Base-by-base conservation (phyloP, 805 yeast species). In the Candida qinlingensis region DNA sequence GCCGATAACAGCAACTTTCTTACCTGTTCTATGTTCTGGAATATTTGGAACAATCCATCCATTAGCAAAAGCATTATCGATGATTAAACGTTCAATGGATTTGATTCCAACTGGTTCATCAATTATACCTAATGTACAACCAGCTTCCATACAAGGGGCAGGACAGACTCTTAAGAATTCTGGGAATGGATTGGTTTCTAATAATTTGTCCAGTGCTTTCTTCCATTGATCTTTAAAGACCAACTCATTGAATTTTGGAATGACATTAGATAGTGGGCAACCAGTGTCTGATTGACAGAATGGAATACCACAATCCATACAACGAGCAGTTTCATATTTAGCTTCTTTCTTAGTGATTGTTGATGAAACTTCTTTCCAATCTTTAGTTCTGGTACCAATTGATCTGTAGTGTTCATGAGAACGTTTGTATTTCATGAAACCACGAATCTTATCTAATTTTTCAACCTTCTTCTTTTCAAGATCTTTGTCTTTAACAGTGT, bases 271-370 rank as follows among this genome's bases (percentile, higher is more conserved):
- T 57, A 92, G 86, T 46, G 99, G 99, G 74, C 99, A 92, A 51
- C 99, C 99, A 40, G 96, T 87, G 68, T 92, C 98, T 42, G 96
- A 85, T 63, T 92, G 95, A 76, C 99, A 92, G 81, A 92, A 92
- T 50, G 99, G 99, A 60, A 94, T 95, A 75, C 99, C 99, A 76
- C 99, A 92, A 71, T 92, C 98, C 96, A 94, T 92, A 78, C 99
- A 92, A 70, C 99, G 82, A 12, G 98, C 97, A 50, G 98, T 87
- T 74, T 92, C 97, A 66, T 77, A 80, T 66, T 83, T 80, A 62
- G 92, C 83, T 57, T 94, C 98, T 45, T 86, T 90, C 69, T 87
- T 86, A 49, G 89, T 74, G 59, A 92, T 75, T 48, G 96, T 80
- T 11, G 80, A 71, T 10, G 95, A 82, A 66, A 92, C 77, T 71